These are phyloP conservation scores for Lycium ferocissimum DNA, from an alignment of 257 asterid genomes.

Conservation along the genomic window DNA sequence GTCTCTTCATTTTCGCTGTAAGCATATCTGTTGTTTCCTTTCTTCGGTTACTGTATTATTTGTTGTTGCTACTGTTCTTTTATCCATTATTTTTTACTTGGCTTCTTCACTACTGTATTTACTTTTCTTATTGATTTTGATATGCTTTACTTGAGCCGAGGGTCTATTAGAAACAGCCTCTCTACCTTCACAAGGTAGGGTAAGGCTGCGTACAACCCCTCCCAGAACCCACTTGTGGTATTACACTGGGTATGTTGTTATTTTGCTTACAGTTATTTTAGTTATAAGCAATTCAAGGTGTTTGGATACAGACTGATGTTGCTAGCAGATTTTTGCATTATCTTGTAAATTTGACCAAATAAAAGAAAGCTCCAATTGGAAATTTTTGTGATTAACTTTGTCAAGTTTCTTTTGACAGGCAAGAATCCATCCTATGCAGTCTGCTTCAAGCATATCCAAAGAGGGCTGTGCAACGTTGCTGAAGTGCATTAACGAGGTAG, in stretches of 20 bases:
- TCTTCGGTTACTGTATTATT: too few species aligned
- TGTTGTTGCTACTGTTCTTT: too few species aligned
- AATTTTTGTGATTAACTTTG: not conserved
- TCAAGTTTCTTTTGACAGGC: conserved; percentile 61
- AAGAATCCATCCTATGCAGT: conserved; percentile 85
- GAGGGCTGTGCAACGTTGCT: conserved; percentile 72
- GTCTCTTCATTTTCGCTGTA: not conserved
- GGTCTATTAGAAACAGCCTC: too few species aligned
- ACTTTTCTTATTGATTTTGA: too few species aligned
- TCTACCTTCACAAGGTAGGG: too few species aligned
- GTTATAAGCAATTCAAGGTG: not conserved
- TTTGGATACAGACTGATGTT: not conserved
- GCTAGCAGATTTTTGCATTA: not conserved
- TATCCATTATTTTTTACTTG: too few species aligned
- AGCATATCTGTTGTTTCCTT: too few species aligned
- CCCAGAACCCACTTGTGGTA: too few species aligned
- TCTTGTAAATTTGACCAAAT: conserved; percentile 26
- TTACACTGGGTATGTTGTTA: too few species aligned
- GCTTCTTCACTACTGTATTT: too few species aligned
- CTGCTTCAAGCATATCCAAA: conserved; percentile 76
- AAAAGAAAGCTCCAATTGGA: conserved; percentile 5
- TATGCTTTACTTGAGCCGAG: too few species aligned
- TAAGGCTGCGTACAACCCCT: too few species aligned
- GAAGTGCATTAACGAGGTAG: conserved; percentile 87
- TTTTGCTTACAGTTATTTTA: not conserved